Evolutionary conservation across 805 yeast species (phyloP), one percentile per base, ranked within the genome.

Genomic region (Myxozyma monticola): DNA sequence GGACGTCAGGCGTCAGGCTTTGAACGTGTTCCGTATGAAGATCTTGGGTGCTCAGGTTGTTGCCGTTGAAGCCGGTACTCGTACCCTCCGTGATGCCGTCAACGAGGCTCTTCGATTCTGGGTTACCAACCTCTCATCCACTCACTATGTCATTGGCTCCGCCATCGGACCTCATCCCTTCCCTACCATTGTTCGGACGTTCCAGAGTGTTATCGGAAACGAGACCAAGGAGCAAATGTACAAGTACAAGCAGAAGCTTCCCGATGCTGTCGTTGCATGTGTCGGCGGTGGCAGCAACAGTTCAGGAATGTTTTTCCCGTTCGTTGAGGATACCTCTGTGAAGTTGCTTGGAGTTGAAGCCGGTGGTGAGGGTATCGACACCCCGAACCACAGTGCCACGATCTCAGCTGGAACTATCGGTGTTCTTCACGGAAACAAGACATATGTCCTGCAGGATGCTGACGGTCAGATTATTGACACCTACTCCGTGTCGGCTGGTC

Each of bases 121-220:
- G 99, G 97, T 91, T 41, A 81, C 96, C 2, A 78, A 90, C 62
- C 75, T 93, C 58, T 75, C 81, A 59, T 74, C 86, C 34, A 93
- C 99, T 7, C 97, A 93, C 71, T 93, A 91, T 68, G 85, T 91
- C 57, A 96, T 93, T 45, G 99, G 99, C 45, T 88, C 97, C 1
- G 99, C 98, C 38, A 91, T 93, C 66, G 99, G 99, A 33, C 99
- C 99, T 34, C 98, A 93, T 70, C 99, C 99, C 42, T 93, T 89
- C 75, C 99, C 99, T 56, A 89, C 96, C 17, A 78, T 93, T 68
- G 99, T 93, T 29, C 85, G 98, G 74, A 91, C 99, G 15, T 90
- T 93, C 88, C 99, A 93, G 77, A 81, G 90, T 67, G 95, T 93
- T 29, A 93, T 93, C 70, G 99, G 99, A 62, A 76, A 81, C 45